Conservation (phyloP, 2,329 filamentous ascomycete species). For the Chalara sp. region DNA sequence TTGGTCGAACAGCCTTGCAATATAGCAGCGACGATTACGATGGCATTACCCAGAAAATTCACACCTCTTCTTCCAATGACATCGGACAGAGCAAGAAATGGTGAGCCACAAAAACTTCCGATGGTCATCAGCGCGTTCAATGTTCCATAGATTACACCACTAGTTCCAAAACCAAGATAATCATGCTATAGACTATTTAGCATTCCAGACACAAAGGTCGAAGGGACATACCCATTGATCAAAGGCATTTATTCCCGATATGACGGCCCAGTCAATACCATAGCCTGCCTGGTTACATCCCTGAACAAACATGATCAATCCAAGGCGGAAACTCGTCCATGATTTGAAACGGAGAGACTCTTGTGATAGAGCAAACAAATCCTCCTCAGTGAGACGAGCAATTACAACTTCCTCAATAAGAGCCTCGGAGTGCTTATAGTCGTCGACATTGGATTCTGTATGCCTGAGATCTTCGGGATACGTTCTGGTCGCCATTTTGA, state of each 20-base stretch:
- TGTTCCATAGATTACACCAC: conserved; percentile 29
- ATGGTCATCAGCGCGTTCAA: conserved; percentile 43
- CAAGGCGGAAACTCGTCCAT: conserved; percentile 33
- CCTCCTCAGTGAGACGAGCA: conserved; percentile 39
- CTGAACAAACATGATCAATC: conserved; percentile 37
- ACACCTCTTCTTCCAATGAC: conserved; percentile 43
- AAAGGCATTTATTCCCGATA: conserved; percentile 31
- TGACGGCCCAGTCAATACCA: conserved; percentile 43
- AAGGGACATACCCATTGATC: neutral
- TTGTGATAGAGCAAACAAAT: conserved; percentile 34
- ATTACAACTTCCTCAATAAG: conserved; percentile 38
- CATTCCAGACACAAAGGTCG: conserved; percentile 22
- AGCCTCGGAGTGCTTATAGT: conserved; percentile 27
- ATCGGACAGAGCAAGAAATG: conserved; percentile 43
- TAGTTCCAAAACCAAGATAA: conserved; percentile 36
- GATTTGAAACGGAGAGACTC: conserved; percentile 35
- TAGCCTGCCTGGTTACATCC: conserved; percentile 35
- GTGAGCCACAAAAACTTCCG: conserved; percentile 39
- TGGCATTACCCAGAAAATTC: conserved; percentile 38
- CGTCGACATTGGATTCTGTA: conserved; percentile 9
- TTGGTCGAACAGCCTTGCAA: conserved; percentile 16
- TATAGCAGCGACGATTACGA: conserved; percentile 37
- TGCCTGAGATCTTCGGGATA: too few relatives aligned
- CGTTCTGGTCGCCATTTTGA: too few relatives aligned
- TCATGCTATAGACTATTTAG: conserved; percentile 35